Percentiles rank a stretch among this genome's conserved stretches.
Conservation (phyloP, 306 rosid genomes). For the Pueraria montana region DNA sequence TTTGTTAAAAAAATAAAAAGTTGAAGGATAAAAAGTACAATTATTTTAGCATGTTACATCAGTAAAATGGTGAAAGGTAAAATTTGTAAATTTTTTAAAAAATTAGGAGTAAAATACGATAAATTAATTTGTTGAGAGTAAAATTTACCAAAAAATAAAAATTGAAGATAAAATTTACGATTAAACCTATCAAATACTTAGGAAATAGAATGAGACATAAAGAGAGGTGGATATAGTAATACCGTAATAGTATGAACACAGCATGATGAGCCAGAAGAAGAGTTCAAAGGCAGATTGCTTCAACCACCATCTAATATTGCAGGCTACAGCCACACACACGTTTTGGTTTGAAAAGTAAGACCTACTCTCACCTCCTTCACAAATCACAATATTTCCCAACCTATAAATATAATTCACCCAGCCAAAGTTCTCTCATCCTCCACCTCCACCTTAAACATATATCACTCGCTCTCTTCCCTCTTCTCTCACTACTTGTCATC, state of each 20-base stretch:
- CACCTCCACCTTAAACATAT: neutral
- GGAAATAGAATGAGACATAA: neutral
- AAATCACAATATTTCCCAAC: neutral
- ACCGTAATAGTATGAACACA: neutral
- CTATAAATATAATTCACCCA: slow-evolving; percentile 12
- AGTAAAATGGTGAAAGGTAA: too few species aligned
- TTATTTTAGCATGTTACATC: too few species aligned
- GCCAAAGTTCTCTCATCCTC: slow-evolving; percentile 20
- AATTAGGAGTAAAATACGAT: too few species aligned
- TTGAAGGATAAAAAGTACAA: too few species aligned
- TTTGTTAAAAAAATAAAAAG: too few species aligned
- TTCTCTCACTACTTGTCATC: neutral
- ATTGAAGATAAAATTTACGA: too few species aligned
- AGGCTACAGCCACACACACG: slow-evolving; percentile 44
- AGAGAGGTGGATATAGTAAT: neutral
- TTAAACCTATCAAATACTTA: neutral
- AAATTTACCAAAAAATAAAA: too few species aligned
- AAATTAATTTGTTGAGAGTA: too few species aligned
- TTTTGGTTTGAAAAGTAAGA: slow-evolving; percentile 44
- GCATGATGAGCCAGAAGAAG: neutral
- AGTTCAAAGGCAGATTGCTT: slow-evolving; percentile 46
- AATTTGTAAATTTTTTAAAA: too few species aligned
- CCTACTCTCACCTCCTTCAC: slow-evolving; percentile 48
- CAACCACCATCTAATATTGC: neutral
- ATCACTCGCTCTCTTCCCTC: neutral